Evolutionary conservation across 768 basidiomycete genomes (phyloP).

Genomic region (Boletus rubroflammeus): DNA sequence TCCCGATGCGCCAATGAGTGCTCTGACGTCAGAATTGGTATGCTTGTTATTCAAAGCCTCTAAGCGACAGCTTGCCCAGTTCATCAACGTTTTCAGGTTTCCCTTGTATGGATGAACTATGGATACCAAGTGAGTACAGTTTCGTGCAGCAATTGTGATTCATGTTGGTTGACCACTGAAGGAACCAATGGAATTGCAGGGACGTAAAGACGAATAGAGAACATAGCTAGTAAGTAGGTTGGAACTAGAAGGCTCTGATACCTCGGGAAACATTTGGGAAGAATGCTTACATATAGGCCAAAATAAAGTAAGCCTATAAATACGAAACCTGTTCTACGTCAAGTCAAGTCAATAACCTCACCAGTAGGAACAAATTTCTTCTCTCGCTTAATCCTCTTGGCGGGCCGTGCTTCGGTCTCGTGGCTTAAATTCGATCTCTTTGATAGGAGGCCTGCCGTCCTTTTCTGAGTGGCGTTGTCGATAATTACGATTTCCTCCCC

Average conservation of each 20-base stretch:
- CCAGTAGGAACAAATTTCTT: conserved; percentile 6
- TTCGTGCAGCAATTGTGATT: background rate
- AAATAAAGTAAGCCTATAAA: background rate
- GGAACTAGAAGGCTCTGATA: background rate
- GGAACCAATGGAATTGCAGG: background rate
- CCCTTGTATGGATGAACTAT: background rate
- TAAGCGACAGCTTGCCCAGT: background rate
- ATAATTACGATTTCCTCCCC: conserved; percentile 8
- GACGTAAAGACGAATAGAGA: background rate
- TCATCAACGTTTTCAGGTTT: background rate
- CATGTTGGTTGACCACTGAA: background rate
- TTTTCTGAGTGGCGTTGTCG: background rate
- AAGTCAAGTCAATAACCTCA: conserved; percentile 33
- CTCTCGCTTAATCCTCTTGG: conserved; percentile 30
- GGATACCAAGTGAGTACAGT: background rate
- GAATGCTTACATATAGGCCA: background rate
- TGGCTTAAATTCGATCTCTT: conserved; percentile 5
- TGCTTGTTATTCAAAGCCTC: background rate
- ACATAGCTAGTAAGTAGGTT: background rate
- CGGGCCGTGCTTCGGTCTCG: conserved; percentile 4
- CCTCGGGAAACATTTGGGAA: background rate
- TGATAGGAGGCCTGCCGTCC: background rate
- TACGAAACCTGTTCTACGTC: conserved; percentile 2
- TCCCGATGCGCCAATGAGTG: background rate
- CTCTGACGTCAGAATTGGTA: background rate